These are phyloP conservation scores for Fraxinus floribunda DNA, from an alignment of 305 asterid species.

Conservation along the genomic window DNA sequence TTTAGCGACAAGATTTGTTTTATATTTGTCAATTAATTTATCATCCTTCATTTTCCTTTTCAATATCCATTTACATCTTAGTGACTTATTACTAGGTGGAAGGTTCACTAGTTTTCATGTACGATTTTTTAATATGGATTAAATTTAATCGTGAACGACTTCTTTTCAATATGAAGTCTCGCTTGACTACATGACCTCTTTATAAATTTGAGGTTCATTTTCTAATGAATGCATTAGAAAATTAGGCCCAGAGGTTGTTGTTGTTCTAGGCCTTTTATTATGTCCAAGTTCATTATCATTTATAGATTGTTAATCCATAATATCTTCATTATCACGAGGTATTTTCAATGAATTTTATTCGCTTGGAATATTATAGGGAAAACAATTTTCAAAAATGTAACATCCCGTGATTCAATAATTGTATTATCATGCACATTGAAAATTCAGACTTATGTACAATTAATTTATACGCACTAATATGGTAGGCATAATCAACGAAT, in stretches of 20 bases:
- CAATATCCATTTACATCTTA: not conserved
- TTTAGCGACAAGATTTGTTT: too few species aligned
- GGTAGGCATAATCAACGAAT: not conserved
- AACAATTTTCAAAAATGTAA: too few species aligned
- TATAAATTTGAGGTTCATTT: not conserved
- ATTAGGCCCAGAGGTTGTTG: not conserved
- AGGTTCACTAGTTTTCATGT: too few species aligned
- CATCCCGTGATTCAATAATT: not conserved
- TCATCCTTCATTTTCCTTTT: not conserved
- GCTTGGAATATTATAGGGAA: not conserved
- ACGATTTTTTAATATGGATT: too few species aligned
- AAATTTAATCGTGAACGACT: not conserved
- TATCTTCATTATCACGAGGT: not conserved
- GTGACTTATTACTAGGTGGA: too few species aligned
- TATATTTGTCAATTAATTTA: too few species aligned
- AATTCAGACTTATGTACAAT: not conserved
- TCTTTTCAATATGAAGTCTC: not conserved
- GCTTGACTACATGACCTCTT: not conserved
- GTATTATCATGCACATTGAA: not conserved
- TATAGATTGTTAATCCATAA: too few species aligned
- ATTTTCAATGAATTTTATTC: not conserved
- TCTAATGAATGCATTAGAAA: not conserved
- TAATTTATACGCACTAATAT: not conserved
- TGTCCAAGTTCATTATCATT: too few species aligned
- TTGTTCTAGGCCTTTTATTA: too few species aligned